These are phyloP conservation scores for Mortierella alpina DNA, from an alignment of 192 early-diverging fungal species.

Conservation along the genomic window DNA sequence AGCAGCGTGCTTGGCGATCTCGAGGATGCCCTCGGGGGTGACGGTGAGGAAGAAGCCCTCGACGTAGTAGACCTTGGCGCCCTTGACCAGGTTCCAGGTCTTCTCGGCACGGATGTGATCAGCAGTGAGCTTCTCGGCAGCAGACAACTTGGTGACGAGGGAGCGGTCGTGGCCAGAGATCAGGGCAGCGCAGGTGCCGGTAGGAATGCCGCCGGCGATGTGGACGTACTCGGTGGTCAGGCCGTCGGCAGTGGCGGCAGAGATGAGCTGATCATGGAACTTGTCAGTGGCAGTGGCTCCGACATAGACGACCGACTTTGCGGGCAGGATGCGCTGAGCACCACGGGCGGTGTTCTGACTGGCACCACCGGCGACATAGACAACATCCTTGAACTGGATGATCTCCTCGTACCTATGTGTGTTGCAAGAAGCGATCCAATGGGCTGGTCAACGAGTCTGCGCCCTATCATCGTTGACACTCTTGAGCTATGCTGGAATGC, in stretches of 20 bases:
- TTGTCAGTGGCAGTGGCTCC: conserved; percentile 93
- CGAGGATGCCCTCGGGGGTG: conserved; percentile 83
- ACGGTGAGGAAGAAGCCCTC: conserved; percentile 96
- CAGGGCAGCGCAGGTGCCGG: conserved; percentile 95
- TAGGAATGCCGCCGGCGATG: conserved; percentile 76
- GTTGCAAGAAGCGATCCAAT: background rate
- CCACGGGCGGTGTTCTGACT: conserved; percentile 95
- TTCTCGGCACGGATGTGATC: conserved; percentile 68
- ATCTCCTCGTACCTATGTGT: conserved; percentile 80
- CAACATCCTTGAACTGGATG: conserved; percentile 73
- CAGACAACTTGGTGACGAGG: conserved; percentile 93
- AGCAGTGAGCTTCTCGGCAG: conserved; percentile 80
- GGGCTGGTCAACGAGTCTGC: background rate
- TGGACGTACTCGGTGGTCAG: conserved; percentile 91
- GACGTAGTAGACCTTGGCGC: conserved; percentile 92
- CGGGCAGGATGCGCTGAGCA: conserved; percentile 88
- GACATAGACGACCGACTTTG: conserved; percentile 89
- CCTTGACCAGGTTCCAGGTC: conserved; percentile 90
- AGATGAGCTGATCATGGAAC: conserved; percentile 78
- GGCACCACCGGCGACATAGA: conserved; percentile 96
- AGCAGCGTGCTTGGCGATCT: conserved; percentile 90
- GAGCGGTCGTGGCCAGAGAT: conserved; percentile 92
- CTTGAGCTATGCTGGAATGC: background rate
- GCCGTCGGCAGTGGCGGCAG: conserved; percentile 84
- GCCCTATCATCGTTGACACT: background rate